Evolutionary conservation across 129 eudicot genomes (phyloP), one percentile per base, ranked within the genome.

Genomic region (Cynara cardunculus): DNA sequence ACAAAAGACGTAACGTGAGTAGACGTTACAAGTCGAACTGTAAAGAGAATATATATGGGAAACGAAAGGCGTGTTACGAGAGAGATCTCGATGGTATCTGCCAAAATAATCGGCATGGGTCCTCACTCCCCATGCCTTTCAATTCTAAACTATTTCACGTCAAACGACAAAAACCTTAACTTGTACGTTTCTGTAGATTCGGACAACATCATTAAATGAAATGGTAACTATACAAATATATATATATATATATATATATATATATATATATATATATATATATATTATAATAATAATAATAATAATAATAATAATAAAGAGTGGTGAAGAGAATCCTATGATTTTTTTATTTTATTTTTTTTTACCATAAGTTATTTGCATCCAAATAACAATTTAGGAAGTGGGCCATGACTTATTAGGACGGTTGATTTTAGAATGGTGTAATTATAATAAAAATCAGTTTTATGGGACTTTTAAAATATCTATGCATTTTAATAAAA

Each of bases 91-190:
- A 41, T 41, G 53, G 53, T 41, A 41, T 7, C 2, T 79, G 32
- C 39, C 77, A 53, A 79, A 80, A 28, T 72, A 80, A 61, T 7
- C 30, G 78, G 26, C 74, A 80, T 73, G 84, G 73, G 78, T 64
- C 79, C 79, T 62, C 64, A 73, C 64, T 64, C 79, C 79, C 37
- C 64, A 73, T 73, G 62, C 62, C 30, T 25, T 35, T 25, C 6
- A 11, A 34, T n/a, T 24, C 0, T 73, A 59, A 34, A 72, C 78
- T 73, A 62, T 73, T 73, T 72, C 79, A 73, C 79, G 53, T 64
- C 74, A 81, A 73, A 73, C 67, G 79, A 81, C 74, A 81, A 64
- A 81, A 81, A 73, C 66, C 84, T 81, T 81, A 72, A 81, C 34
- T 81, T 39, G 79, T 73, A 81, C 84, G 79, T 81, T 80, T 61